Base-by-base conservation (phyloP, 2,329 filamentous ascomycete species). In the Ilyonectria destructans region DNA sequence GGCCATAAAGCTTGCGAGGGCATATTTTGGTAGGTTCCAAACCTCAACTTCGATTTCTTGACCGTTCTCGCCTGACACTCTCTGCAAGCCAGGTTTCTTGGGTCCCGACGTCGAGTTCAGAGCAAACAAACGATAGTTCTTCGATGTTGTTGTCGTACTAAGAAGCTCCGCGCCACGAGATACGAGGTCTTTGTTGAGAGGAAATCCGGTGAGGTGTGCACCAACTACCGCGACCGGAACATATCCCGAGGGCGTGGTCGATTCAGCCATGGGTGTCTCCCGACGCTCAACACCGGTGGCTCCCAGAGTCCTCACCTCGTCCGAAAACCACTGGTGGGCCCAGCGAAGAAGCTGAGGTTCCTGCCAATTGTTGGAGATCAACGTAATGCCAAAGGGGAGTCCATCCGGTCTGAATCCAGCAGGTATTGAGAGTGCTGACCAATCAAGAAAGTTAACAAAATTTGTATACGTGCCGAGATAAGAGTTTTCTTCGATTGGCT, bases 401-500 rank as follows among this genome's bases (percentile, higher is more conserved):
- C 79, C 79, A 37, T 82, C 79, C 0, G 70, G 40, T 1, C 80
- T 68, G 40, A 81, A 82, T 2, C 85, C 85, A 1, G 87, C 87
- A 2, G 87, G 86, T n/a, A 89, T 81, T 1, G 86, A 83, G 10
- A 88, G 71, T 3, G 85, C 87, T 45, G 85, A 85, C 71, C 89
- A 82, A 75, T 91, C 88, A 19, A 91, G 77, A 31, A 91, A 87
- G 71, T 91, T 91, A 17, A 85, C 89, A 73, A 87, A 90, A 73
- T 90, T 89, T 0, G 88, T 89, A 64, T 89, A 90, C 3, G 83
- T 85, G 6, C 88, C 87, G 6, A 89, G 74, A 4, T 82, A 77
- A 4, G 86, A 86, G 71, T 91, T 91, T 73, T 86, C 83, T 17
- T 76, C 78, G 23, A 91, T 81, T 0, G 88, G 88, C 48, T 89